Base-by-base conservation (phyloP, 2,329 filamentous ascomycete species). In the Fusarium ramigenum region DNA sequence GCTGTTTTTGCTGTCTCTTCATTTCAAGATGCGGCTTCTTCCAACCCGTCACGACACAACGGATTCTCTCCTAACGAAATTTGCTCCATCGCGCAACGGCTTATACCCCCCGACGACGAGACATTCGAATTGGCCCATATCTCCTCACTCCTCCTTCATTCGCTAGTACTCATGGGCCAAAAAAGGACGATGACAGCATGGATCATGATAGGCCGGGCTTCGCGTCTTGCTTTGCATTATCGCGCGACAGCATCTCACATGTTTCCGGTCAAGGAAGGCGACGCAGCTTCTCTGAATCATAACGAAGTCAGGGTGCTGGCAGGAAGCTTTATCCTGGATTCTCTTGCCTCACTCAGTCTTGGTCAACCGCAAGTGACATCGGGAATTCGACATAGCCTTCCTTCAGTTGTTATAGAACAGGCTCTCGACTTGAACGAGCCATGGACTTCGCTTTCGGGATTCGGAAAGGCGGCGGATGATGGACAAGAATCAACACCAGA, bases 271-370 rank as follows among this genome's bases (percentile, higher is more conserved):
- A 75, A 71, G 16, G 56, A 75, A 32, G 72, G 63, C 4, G 58
- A 32, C 10, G 65, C 72, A 16, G 25, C 50, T 11, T 71, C 68
- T 14, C 25, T 70, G n/a, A 56, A 73, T 63, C 56, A 72, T 7
- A 64, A 64, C 6, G 52, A 75, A 32, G 61, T 72, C 9, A 71
- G 79, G 66, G 74, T 79, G 58, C 70, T 81, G 49, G 85, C 90
- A 28, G 89, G 88, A 8, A 92, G 90, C 69, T 89, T 91, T 64
- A 83, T 92, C 9, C 79, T 93, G 3, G 91, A 93, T 59, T 89
- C 87, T 19, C 79, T 91, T 28, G 78, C 91, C 19, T 87, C 88
- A 14, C 79, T 87, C 23, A 83, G 87, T 14, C 82, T 90, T 7
- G 81, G 84, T n/a, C 84, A 78, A 16, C 69, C 69, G 7, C 75